These are phyloP conservation scores for Aspergillus pseudonomiae DNA, from an alignment of 2,329 filamentous ascomycete genomes.

Conservation along the genomic window DNA sequence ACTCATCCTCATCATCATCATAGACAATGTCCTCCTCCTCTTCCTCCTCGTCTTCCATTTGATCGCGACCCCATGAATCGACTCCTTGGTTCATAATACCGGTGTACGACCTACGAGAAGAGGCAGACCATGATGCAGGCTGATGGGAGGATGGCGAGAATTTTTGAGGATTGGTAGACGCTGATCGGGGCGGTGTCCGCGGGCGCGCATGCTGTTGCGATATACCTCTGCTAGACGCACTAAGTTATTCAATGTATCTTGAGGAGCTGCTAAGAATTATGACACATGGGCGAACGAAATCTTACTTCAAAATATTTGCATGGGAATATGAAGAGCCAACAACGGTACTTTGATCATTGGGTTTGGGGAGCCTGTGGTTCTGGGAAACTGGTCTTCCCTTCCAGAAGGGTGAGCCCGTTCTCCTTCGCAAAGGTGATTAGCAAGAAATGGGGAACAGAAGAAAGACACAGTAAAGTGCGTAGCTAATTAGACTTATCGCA, in stretches of 20 bases:
- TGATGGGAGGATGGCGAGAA: conserved; percentile 56
- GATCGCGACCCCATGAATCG: conserved; percentile 70
- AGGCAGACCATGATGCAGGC: conserved; percentile 40
- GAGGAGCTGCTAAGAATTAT: neutral
- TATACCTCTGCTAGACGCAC: conserved; percentile 28
- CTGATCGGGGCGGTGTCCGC: conserved; percentile 69
- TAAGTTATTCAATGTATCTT: neutral
- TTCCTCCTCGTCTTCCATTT: conserved; percentile 49
- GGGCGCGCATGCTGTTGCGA: conserved; percentile 62
- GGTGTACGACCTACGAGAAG: conserved; percentile 74
- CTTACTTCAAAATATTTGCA: conserved; percentile 85
- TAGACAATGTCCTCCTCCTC: conserved; percentile 76
- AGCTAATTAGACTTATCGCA: neutral
- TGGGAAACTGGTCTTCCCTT: conserved; percentile 58
- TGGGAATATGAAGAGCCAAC: conserved; percentile 96
- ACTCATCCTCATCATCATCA: conserved; percentile 91
- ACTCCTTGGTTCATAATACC: conserved; percentile 80
- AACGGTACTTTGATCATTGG: conserved; percentile 70
- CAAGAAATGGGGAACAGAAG: neutral
- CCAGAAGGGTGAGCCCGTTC: conserved; percentile 90
- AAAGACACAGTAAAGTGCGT: conserved; percentile 7
- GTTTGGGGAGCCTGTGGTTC: conserved; percentile 58
- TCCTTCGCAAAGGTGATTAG: conserved; percentile 46
- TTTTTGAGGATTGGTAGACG: conserved; percentile 58
- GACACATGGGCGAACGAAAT: neutral